A percentile compares a stretch with the other conserved stretches of the same genome.
These are phyloP conservation scores for Kuraishia floccosa DNA, from an alignment of 805 yeast genomes.

Conservation along the genomic window DNA sequence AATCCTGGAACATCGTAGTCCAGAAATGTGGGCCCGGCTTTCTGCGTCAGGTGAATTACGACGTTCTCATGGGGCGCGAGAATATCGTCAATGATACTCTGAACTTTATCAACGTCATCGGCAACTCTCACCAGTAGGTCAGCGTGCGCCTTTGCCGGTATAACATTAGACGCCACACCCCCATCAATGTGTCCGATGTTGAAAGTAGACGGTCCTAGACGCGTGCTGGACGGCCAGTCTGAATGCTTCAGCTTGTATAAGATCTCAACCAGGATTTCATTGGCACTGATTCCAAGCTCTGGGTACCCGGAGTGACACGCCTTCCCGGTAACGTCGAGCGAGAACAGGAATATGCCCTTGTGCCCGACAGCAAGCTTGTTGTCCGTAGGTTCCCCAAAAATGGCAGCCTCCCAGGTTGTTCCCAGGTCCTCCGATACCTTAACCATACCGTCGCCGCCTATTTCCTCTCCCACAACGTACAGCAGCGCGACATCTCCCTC, in stretches of 20 bases:
- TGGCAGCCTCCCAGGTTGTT: constrained; percentile 43
- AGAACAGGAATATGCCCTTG: constrained; percentile 40
- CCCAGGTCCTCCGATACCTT: constrained; percentile 26
- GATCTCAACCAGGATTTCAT: constrained; percentile 39
- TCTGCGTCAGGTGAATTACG: constrained; percentile 7
- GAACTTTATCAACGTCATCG: constrained; percentile 26
- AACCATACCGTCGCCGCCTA: constrained; percentile 54
- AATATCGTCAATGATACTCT: constrained; percentile 20
- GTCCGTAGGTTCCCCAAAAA: constrained; percentile 74
- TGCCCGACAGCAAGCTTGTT: constrained; percentile 59
- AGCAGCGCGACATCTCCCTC: constrained; percentile 49
- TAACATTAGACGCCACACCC: constrained; percentile 58
- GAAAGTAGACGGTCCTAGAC: constrained; percentile 50
- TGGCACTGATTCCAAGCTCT: constrained; percentile 53
- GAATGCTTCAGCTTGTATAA: constrained; percentile 30
- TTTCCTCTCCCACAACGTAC: constrained; percentile 64
- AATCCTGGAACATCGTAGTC: constrained; percentile 59
- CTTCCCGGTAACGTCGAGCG: constrained; percentile 36
- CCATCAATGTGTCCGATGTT: constrained; percentile 48
- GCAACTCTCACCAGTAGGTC: constrained; percentile 42
- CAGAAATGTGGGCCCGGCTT: constrained; percentile 29
- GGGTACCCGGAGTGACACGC: constrained; percentile 67
- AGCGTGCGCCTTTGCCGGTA: constrained; percentile 49
- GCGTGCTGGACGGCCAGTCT: constrained; percentile 35
- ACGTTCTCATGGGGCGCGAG: constrained; percentile 18